These are phyloP conservation scores for Pogostemon cablin DNA, from an alignment of 257 asterid genomes.

Conservation along the genomic window DNA sequence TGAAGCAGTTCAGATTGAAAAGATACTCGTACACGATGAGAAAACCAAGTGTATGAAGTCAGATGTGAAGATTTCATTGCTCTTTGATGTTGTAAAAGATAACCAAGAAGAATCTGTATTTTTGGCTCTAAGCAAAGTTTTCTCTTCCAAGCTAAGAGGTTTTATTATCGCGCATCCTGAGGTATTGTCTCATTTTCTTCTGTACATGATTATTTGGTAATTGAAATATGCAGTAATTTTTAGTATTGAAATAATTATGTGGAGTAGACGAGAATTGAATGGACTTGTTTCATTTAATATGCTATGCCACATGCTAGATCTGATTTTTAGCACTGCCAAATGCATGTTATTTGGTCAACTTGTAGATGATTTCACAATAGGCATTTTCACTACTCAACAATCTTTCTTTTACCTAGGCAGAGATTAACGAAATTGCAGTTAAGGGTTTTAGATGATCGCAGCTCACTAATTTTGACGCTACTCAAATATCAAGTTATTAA, in stretches of 20 bases:
- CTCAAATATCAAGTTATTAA: background rate
- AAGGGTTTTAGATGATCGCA: background rate
- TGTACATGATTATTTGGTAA: conserved; percentile 23
- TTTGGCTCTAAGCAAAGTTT: conserved; percentile 66
- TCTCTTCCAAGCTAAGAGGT: conserved; percentile 63
- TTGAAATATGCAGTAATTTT: conserved; percentile 1
- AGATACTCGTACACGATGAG: conserved; percentile 68
- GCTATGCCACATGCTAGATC: background rate
- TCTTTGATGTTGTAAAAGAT: conserved; percentile 61
- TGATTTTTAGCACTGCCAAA: background rate
- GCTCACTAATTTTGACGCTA: background rate
- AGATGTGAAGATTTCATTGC: conserved; percentile 54
- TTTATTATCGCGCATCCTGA: conserved; percentile 52
- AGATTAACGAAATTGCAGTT: background rate
- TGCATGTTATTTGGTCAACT: background rate
- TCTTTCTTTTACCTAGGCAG: background rate
- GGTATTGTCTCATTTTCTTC: conserved; percentile 44
- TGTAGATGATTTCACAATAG: background rate
- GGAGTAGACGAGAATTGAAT: conserved; percentile 5
- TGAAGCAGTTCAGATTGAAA: conserved; percentile 76
- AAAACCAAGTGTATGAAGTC: conserved; percentile 75
- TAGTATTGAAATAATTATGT: conserved; percentile 9
- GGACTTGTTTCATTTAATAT: conserved; percentile 8
- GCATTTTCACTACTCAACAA: conserved; percentile 1
- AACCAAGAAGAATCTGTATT: conserved; percentile 56